Base-by-base conservation (phyloP, 2,329 filamentous ascomycete species). In the Neofusicoccum umdonicola region DNA sequence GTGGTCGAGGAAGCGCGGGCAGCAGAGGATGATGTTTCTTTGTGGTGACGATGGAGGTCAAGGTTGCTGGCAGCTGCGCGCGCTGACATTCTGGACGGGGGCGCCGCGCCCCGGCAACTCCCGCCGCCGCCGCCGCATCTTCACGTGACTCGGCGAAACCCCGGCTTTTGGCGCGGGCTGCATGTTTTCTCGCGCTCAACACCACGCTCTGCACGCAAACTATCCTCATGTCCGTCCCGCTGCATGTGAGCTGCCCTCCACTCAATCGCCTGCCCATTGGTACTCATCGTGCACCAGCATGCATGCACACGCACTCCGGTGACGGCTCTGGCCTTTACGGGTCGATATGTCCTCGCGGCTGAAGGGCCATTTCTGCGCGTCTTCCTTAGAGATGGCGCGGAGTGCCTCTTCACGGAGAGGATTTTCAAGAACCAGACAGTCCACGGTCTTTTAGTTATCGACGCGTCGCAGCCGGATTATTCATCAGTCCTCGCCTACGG, bases 391-490 rank as follows among this genome's bases (percentile, higher is more conserved):
- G 65, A 69, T 35, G 67, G 68, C 39, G 71, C 69, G 17, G 66
- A 67, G 15, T 71, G 68, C 57, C 65, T 77, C 17, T 62, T 66
- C 8, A 71, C 73, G 56, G 71, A 84, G 57, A 76, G 76, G 27
- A 77, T 92, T 35, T 93, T 95, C 71, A 71, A 77, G 15, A 82
- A 82, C n/a, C 90, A 94, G 73, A 80, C 87, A 3, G 86, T 95
- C 58, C 92, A 95, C 75, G 91, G 91, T 2, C 87, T 94, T 62
- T 76, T 61, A 41, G 44, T 52, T 34, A 31, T 64, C 81, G n/a
- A 76, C 87, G 31, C 68, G 71, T 60, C 74, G 69, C 13, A 65
- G 66, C 34, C 66, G 68, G 3, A 44, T 60, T 60, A 66, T 71
- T 44, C 37, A 68, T 61, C 50, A 77, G 62, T 41, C 66, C 69